Evolutionary conservation across 306 rosid species (phyloP).

Genomic region (Rosa rugosa): DNA sequence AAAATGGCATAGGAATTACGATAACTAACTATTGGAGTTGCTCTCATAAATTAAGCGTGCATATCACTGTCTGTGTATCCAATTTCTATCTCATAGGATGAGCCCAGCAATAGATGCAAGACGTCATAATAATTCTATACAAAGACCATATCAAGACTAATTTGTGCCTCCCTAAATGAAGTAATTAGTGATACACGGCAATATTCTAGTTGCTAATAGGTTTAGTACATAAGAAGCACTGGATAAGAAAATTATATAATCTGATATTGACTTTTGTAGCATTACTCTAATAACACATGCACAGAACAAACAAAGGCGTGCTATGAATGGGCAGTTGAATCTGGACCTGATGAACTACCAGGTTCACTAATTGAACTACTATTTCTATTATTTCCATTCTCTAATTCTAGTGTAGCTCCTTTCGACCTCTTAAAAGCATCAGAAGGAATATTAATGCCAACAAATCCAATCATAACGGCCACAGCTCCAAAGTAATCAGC

Average conservation of each 20-base stretch:
- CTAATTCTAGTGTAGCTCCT: conserved; percentile 47
- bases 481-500: conserved; percentile 81
- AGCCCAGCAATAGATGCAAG: not conserved
- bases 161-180: too few relatives aligned
- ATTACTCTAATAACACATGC: not conserved
- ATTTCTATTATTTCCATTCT: conserved; percentile 31
- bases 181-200: not conserved
- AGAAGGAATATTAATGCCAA: conserved; percentile 78
- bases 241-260: too few relatives aligned
- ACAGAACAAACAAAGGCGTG: not conserved
- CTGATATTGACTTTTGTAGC: not conserved
- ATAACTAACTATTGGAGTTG: too few relatives aligned
- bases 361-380: conserved; percentile 21
- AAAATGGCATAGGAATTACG: not conserved
- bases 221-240: too few relatives aligned
- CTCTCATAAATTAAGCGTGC: too few relatives aligned
- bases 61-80: too few relatives aligned
- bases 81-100: too few relatives aligned
- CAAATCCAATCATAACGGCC: conserved; percentile 82
- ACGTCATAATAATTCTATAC: too few relatives aligned
- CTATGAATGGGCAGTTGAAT: conserved; percentile 34
- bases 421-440: conserved; percentile 44
- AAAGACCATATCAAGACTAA: too few relatives aligned
- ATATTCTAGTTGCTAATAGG: too few relatives aligned
- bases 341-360: conserved; percentile 24